Base-by-base conservation (phyloP, 495 filamentous ascomycete species). In the Penicillium manginii region DNA sequence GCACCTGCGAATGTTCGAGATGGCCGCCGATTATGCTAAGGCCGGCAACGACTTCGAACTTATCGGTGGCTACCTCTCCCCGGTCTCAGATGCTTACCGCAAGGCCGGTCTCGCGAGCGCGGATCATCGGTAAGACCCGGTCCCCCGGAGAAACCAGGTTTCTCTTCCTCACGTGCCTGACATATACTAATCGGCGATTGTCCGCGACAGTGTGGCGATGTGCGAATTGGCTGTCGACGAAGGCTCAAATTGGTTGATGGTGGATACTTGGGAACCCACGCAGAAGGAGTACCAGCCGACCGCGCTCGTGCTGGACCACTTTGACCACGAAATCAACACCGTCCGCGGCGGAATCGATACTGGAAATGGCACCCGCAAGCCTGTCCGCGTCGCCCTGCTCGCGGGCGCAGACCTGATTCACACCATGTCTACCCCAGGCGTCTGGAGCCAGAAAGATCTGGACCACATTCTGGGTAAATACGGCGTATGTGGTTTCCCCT, bases 1-100 rank as follows among this genome's bases (percentile, higher is more conserved):
- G 31, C 91, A 97, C 70, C 81, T 97, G 52, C 90, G 92, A 69
- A 93, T 97, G 91, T 96, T 96, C 67, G 92, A 96, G 63, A 91
- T 93, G 88, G 91, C 91, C 2, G 83, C 84, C 64, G 89, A 93
- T 78, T 91, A 88, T 73, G 86, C 86, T 61, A 84, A 86, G 52
- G 87, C 92, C 73, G 90, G 87, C 75, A 91, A 90, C 39, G 80
- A 91, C 32, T 96, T 88, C 68, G 93, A 97, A 71, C 82, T 97
- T 17, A 79, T 96, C 26, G 92, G 88, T 37, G 92, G 90, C 19
- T 96, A 92, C 71, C 74, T 96, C 46, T 89, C 85, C 37, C 88
- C 88, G 22, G 89, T 92, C 33, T 88, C 86, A 52, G 93, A 96
- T 67, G 87, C 89, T 23, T 98, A 98, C 78, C 92, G 92, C 68